Base-by-base conservation (phyloP, 2,329 filamentous ascomycete genomes). In the Chaetomium strumarium region DNA sequence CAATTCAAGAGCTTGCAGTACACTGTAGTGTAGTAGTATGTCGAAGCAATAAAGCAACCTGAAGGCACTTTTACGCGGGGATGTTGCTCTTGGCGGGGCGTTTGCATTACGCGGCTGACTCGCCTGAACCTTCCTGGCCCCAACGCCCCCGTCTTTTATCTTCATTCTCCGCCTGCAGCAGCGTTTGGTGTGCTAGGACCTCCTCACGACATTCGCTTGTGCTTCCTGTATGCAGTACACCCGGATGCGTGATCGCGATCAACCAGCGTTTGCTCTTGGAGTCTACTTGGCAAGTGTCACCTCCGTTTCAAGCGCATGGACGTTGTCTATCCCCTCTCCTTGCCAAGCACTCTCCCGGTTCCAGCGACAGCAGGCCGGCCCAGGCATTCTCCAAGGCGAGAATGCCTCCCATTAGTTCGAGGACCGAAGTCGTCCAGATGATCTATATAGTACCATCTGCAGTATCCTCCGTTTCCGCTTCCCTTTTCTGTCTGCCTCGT, bases 371-470 rank as follows among this genome's bases (percentile, higher is more conserved):
- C 45, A 48, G 13, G 14, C 19, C 19, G 39, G 16, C 19, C 20
- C 30, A 24, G 37, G 30, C 24, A 33, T 29, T 36, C 9, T n/a
- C 7, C 30, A 16, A 16, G 16, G 13, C n/a, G n/a, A 30, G 10
- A n/a, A 13, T 12, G 20, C 39, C n/a, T 9, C 2, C 34, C n/a
- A n/a, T 39, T 34, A 14, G n/a, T 33, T 51, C 29, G 38, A 14
- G 33, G 24, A 16, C 14, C 14, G 38, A 34, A 39, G 31, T 14
- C 33, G 11, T 10, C 11, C 24, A 19, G 50, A 39, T n/a, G 24
- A 8, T 48, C 58, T 70, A 70, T 70, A 70, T 68, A 61, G 64
- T 16, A 61, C 62, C 51, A 52, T 50, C 44, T 60, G 57, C 42
- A 9, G 38, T 39, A 17, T n/a, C n/a, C 40, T 55, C 31, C 3